phyloP scores from a whole-genome alignment of 2,329 filamentous ascomycete species.

The Myriangium duriaei region DNA sequence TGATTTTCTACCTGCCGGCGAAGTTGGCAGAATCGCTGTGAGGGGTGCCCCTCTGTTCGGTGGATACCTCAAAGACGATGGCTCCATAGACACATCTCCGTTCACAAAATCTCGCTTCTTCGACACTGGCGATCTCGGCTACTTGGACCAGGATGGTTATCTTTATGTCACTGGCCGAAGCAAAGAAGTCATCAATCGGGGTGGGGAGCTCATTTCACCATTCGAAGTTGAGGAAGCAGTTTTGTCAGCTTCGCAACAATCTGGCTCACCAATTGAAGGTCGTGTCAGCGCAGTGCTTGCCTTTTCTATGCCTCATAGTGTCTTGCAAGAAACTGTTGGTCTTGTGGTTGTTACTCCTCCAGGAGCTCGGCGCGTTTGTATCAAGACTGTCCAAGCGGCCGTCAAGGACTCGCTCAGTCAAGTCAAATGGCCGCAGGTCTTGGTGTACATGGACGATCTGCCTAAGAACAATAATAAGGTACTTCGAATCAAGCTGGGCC shows the following conservation, averaged over 20 bases:
- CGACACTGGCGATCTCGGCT: conserved; percentile 43
- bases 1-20: conserved; percentile 19
- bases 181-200: conserved; percentile 47
- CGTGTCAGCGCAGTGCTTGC: conserved; percentile 39
- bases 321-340: conserved; percentile 45
- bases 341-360: conserved; percentile 39
- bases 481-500: conserved; percentile 40
- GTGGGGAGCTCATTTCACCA: conserved; percentile 46
- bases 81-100: conserved; percentile 31
- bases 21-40: conserved; percentile 38
- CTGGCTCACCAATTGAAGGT: conserved; percentile 33
- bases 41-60: conserved; percentile 40
- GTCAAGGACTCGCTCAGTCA: conserved; percentile 38
- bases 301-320: conserved; percentile 41
- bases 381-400: conserved; percentile 37
- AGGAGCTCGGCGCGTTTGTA: conserved; percentile 32
- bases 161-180: conserved; percentile 43
- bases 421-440: conserved; percentile 40
- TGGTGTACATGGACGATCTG: conserved; percentile 45
- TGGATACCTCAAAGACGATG: conserved; percentile 37
- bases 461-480: conserved; percentile 48
- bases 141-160: conserved; percentile 39
- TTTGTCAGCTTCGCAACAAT: conserved; percentile 32
- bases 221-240: conserved; percentile 49
- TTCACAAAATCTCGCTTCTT: conserved; percentile 42